Evolutionary conservation across 352 stramenopile genomes (phyloP).

Genomic region (Phytopythium montanum): DNA sequence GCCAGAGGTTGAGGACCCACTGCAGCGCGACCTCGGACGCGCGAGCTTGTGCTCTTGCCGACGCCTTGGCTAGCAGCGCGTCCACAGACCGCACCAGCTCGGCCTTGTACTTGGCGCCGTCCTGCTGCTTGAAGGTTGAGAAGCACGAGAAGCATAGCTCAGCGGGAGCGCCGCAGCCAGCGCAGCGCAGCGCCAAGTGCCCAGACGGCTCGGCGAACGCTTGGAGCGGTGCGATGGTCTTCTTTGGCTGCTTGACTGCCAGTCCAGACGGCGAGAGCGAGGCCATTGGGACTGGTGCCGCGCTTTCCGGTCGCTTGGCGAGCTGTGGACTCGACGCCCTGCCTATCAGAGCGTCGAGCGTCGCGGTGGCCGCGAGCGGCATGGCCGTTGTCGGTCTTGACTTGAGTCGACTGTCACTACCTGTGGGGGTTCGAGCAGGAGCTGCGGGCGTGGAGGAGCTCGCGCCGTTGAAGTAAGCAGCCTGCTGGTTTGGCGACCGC

Average conservation of each 20-base stretch:
- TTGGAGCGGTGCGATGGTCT: constrained; percentile 5
- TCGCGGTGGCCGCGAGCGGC: constrained; percentile 20
- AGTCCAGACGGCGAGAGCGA: not conserved
- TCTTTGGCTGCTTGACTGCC: constrained; percentile 6
- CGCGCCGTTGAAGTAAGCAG: not conserved
- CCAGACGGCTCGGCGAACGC: constrained; percentile 7
- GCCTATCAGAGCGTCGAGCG: constrained; percentile 27
- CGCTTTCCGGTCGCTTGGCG: constrained; percentile 6
- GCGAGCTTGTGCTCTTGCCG: constrained; percentile 47
- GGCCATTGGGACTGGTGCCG: constrained; percentile 1
- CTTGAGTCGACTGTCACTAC: constrained; percentile 11
- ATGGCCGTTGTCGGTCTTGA: constrained; percentile 31
- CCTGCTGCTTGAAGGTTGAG: constrained; percentile 54
- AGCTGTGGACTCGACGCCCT: constrained; percentile 1
- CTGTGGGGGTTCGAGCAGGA: not conserved
- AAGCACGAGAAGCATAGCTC: constrained; percentile 75
- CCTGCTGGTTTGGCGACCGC: constrained; percentile 3
- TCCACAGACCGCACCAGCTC: constrained; percentile 59
- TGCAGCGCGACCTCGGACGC: constrained; percentile 48
- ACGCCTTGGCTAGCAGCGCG: constrained; percentile 58
- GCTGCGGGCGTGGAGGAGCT: not conserved
- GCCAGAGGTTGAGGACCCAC: constrained; percentile 69
- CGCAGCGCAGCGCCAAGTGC: constrained; percentile 32
- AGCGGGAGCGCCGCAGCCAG: constrained; percentile 53
- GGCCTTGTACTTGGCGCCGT: constrained; percentile 63